A percentile compares a stretch with the other conserved stretches of the same genome.
Evolutionary conservation across 2,329 filamentous ascomycete species (phyloP).

Genomic region (Fusarium lyarnte): DNA sequence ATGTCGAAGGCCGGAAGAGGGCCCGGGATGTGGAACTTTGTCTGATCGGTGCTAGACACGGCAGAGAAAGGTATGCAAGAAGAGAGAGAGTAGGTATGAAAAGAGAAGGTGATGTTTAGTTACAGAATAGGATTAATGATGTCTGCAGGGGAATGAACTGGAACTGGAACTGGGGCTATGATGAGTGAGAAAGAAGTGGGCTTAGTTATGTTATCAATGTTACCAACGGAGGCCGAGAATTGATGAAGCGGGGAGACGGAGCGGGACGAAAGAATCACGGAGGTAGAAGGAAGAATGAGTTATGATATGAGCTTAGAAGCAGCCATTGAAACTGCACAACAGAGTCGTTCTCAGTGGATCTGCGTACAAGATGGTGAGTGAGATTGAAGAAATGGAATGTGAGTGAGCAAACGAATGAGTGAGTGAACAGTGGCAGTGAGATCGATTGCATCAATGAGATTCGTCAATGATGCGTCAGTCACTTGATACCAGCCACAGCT

Average conservation of each 20-base stretch:
- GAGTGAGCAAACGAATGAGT: not conserved
- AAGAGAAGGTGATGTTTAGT: slow-evolving; percentile 20
- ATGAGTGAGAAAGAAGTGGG: slow-evolving; percentile 31
- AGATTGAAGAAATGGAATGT: not conserved
- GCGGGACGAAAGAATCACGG: slow-evolving; percentile 8
- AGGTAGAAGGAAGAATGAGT: not conserved
- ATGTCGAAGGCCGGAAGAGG: slow-evolving; percentile 34
- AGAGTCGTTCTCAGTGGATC: not conserved
- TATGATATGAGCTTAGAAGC: slow-evolving; percentile 9
- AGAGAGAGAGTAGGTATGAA: not conserved
- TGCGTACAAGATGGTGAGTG: not conserved
- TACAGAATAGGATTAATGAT: slow-evolving; percentile 24
- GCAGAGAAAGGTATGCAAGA: slow-evolving; percentile 6
- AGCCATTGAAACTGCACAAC: slow-evolving; percentile 3
- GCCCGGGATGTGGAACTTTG: slow-evolving; percentile 28
- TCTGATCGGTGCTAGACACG: slow-evolving; percentile 24
- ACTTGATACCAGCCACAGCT: slow-evolving; percentile 36
- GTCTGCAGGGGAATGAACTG: slow-evolving; percentile 14
- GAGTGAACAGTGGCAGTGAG: not conserved
- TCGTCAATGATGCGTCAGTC: slow-evolving; percentile 42
- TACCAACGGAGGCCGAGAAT: slow-evolving; percentile 18
- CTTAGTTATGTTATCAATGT: slow-evolving; percentile 10
- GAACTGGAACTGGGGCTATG: slow-evolving; percentile 15
- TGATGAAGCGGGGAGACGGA: slow-evolving; percentile 21
- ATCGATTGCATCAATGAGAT: slow-evolving; percentile 23